Base-by-base conservation (phyloP, 495 filamentous ascomycete genomes). In the Glutinoglossum americanum region DNA sequence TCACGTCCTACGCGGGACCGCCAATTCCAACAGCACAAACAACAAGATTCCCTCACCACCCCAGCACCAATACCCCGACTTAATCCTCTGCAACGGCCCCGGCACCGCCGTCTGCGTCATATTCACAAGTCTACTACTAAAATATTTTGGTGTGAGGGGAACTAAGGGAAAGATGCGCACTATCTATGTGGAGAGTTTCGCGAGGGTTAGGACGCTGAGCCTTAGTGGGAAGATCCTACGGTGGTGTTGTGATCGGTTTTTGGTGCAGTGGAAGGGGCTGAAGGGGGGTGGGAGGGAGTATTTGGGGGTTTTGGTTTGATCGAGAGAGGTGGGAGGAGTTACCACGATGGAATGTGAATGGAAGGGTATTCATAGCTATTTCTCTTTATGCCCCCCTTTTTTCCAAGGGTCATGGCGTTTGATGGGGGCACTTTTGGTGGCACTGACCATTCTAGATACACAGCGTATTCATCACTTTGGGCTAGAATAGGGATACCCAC, bases 131-230 rank as follows among this genome's bases (percentile, higher is more conserved):
- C 74, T 81, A 27, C 21, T 84, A 1, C 67, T 94, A 54, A 84
- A 85, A 59, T 75, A 87, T 59, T 71, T 78, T 53, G 65, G 66
- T 28, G 26, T 80, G 0, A 60, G 65, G 15, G 73, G 73, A 3
- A 62, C 62, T 3, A 58, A 67, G 44, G 73, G 70, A 39, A 75
- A 74, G 64, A 78, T 89, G 64, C 76, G 80, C 47, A 82, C 77
- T 7, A 74, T 97, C 23, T 97, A 89, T 65, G 76, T 95, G 15
- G 92, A 98, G 76, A 87, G 81, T 28, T 97, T 87, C 83, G 93
- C 92, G 1, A 76, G 89, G 19, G 82, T 92, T 3, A 78, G 72
- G 57, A 80, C 74, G 10, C 65, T 94, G 63, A 96, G 90, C 71
- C 67, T 93, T 54, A 89, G 83, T 57, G 89, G 90, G 7, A 77